Conservation (phyloP, 1,139 yeast genomes). For the Blastobotrys malaysiensis region DNA sequence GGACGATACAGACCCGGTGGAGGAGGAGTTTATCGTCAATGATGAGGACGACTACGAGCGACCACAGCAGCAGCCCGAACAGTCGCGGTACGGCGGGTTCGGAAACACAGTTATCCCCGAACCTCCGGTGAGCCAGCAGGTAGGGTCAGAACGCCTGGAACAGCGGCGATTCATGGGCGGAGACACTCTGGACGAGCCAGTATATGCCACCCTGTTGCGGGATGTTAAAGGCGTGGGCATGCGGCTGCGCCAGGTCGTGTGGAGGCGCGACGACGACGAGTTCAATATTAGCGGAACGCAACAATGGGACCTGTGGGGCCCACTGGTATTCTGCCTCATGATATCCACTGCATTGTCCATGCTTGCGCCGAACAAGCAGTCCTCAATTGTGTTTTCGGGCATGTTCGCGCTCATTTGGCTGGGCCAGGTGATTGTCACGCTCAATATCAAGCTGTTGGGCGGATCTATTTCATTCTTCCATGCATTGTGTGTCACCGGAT, state of each 20-base stretch:
- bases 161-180: slow-evolving; percentile 79
- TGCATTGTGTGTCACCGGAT: slow-evolving; percentile 76
- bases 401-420: slow-evolving; percentile 55
- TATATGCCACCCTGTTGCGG: slow-evolving; percentile 58
- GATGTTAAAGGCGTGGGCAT: slow-evolving; percentile 63
- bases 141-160: slow-evolving; percentile 48
- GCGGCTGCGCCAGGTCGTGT: slow-evolving; percentile 60
- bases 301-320: slow-evolving; percentile 93
- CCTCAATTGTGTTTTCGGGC: slow-evolving; percentile 55
- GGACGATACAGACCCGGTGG: background rate
- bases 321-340: slow-evolving; percentile 62
- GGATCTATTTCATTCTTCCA: slow-evolving; percentile 70
- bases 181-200: slow-evolving; percentile 82
- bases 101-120: slow-evolving; percentile 14
- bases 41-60: slow-evolving; percentile 1
- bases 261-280: slow-evolving; percentile 36
- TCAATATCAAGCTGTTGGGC: slow-evolving; percentile 72
- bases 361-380: slow-evolving; percentile 37
- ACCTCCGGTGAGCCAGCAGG: slow-evolving; percentile 20
- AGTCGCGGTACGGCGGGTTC: slow-evolving; percentile 7
- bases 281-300: slow-evolving; percentile 19
- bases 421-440: slow-evolving; percentile 48
- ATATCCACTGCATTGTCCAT: slow-evolving; percentile 50
- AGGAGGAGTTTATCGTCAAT: background rate
- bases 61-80: slow-evolving; percentile 4